Percentiles rank a stretch among this genome's conserved stretches.
These are phyloP conservation scores for Ophiosphaerella narmari DNA, from an alignment of 2,329 filamentous ascomycete species.

Conservation along the genomic window DNA sequence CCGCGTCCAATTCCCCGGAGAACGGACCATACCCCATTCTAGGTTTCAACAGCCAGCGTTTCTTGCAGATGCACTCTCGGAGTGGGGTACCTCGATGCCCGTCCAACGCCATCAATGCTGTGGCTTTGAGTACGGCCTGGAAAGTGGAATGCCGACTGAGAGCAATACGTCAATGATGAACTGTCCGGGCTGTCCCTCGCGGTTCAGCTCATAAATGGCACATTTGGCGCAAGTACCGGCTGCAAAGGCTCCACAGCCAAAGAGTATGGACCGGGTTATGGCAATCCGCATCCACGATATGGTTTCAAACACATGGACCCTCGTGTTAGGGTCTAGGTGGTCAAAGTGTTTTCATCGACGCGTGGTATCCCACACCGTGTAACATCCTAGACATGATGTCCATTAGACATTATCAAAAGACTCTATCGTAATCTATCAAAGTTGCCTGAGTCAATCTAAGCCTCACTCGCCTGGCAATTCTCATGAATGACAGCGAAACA, in stretches of 20 bases:
- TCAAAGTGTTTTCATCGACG: not conserved
- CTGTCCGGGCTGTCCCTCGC: slow-evolving; percentile 4
- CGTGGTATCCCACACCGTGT: not conserved
- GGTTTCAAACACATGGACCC: slow-evolving; percentile 8
- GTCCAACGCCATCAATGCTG: slow-evolving; percentile 19
- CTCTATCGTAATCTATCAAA: slow-evolving; percentile 26
- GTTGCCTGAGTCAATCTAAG: slow-evolving; percentile 26
- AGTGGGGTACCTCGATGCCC: slow-evolving; percentile 31
- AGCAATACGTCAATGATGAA: slow-evolving; percentile 5
- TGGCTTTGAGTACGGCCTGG: slow-evolving; percentile 12
- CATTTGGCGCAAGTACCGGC: slow-evolving; percentile 6
- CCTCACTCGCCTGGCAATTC: slow-evolving; percentile 30
- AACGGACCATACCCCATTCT: slow-evolving; percentile 25
- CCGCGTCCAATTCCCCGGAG: slow-evolving; percentile 23
- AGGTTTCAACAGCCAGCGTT: slow-evolving; percentile 27
- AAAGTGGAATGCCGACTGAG: slow-evolving; percentile 13
- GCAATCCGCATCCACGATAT: not conserved
- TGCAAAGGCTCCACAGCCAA: slow-evolving; percentile 6
- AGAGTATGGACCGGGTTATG: not conserved
- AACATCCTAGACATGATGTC: slow-evolving; percentile 5
- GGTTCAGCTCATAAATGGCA: slow-evolving; percentile 20
- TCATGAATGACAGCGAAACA: slow-evolving; percentile 43
- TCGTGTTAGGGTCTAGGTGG: slow-evolving; percentile 3
- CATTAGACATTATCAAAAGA: slow-evolving; percentile 18
- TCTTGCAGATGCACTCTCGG: slow-evolving; percentile 22